Evolutionary conservation across 179 eudicot genomes (phyloP), one percentile per base, ranked within the genome.

Genomic region (Beta lomatogona): DNA sequence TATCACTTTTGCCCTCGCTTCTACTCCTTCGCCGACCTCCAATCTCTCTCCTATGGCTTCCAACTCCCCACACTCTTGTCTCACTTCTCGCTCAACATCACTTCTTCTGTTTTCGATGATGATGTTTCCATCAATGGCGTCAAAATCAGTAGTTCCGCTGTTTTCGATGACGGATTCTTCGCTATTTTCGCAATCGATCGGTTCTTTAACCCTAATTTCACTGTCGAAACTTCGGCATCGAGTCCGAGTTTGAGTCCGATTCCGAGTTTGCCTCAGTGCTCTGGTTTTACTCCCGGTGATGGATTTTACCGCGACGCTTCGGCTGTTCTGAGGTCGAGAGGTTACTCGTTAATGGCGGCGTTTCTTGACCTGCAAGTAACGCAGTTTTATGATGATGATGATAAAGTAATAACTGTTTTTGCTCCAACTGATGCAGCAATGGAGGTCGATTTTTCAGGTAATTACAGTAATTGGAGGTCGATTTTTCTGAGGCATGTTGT

Each of bases 361-460:
- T 91, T 90, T 87, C 86, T 93, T 3, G 95, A 90, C 16, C 73
- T 93, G 57, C 97, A 93, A 68, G 54, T 91, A 54, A 55, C 75
- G 19, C 87, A 84, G 18, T 69, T 85, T 44, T 19, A 52, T 6
- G 76, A 14, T 6, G 22, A 2, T 0, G 54, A 45, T 9, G 48
- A 67, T 50, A 58, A 53, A 21, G 54, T 75, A 1, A 80, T 88
- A 64, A 91, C 97, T 0, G 87, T 90, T 15, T 90, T 93, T 16
- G 93, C 97, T 21, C 95, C 93, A 0, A 65, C 14, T 19, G 93
- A 91, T 52, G 86, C 82, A 0, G 90, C 82, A 0, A 45, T 91
- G 77, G 70, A 80, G 55, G 80, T 79, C 73, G 79, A 66, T 55
- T 66, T 83, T 2, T 74, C 16, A 15, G 22, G 22, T 63, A 81